Base-by-base conservation (phyloP, 2,329 filamentous ascomycete genomes). In the Aspergillus melleus region DNA sequence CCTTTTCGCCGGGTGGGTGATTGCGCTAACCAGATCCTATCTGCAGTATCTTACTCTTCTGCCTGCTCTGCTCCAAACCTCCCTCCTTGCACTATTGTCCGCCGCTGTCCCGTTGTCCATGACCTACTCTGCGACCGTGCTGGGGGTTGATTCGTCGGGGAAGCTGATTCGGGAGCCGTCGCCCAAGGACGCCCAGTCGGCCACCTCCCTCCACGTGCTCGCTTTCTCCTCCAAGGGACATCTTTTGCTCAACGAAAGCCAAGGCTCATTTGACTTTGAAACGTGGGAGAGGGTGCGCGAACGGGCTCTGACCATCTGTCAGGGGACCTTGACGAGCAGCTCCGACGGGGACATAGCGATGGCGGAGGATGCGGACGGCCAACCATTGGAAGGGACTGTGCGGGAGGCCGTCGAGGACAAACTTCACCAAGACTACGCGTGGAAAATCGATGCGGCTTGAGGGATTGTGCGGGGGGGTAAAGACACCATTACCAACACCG, bases 101-200 rank as follows among this genome's bases (percentile, higher is more conserved):
- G 92, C 90, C 26, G 89, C 90, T 1, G 84, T 97, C 36, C 92
- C 94, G 12, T 83, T 98, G 70, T 88, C 87, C 49, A 86, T 88
- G 62, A 90, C 90, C 12, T 84, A 89, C 49, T 87, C 87, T 19
- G 84, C 90, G 2, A 84, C 85, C 1, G 77, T 90, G 20, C 76
- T 92, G 61, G 87, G 88, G 22, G 80, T 92, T 32, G 74, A 80
- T 20, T 51, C 67, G 39, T 69, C 74, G 32, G 69, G 74, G 44
- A 66, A 76, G 52, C 76, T 87, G 32, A 74, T 86, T 30, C 75
- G 80, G 29, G 84, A 88, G 57, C 92, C 92, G 6, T 86, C 84
- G 4, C 81, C 86, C 6, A 80, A 84, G 22, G 83, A 90, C 61
- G 81, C 88, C 50, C 81, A 86, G 64, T 77, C 79, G 50, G 88